Percentiles rank a stretch among this genome's conserved stretches.
Evolutionary conservation across 805 yeast genomes (phyloP).

Genomic region (Candida palmyrensis): DNA sequence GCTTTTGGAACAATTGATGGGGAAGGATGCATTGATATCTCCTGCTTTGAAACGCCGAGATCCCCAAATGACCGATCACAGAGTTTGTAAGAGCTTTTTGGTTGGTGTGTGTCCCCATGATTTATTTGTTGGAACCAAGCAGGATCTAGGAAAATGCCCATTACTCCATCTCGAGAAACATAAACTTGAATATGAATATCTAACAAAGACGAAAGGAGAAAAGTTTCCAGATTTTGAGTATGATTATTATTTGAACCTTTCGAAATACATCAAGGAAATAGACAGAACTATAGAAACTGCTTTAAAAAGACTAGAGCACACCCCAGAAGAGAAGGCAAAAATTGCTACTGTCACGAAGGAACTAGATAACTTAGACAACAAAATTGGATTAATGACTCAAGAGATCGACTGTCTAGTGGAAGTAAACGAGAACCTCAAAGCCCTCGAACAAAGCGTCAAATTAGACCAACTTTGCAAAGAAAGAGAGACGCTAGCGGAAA

Average conservation of each 20-base stretch:
- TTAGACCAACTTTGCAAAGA: slow-evolving; percentile 41
- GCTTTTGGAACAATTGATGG: slow-evolving; percentile 78
- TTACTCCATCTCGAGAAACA: slow-evolving; percentile 69
- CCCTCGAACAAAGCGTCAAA: slow-evolving; percentile 44
- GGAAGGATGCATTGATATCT: slow-evolving; percentile 44
- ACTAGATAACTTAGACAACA: slow-evolving; percentile 56
- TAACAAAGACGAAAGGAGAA: slow-evolving; percentile 34
- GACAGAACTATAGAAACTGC: slow-evolving; percentile 62
- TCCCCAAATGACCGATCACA: slow-evolving; percentile 37
- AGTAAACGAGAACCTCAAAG: slow-evolving; percentile 45
- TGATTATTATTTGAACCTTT: slow-evolving; percentile 46
- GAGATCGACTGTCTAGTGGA: slow-evolving; percentile 54
- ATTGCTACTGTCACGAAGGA: slow-evolving; percentile 51
- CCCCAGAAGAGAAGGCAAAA: slow-evolving; percentile 66
- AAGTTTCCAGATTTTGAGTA: slow-evolving; percentile 47
- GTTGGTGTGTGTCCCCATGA: slow-evolving; percentile 87
- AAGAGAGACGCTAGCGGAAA: slow-evolving; percentile 49
- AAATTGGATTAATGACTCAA: slow-evolving; percentile 61
- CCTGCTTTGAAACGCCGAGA: slow-evolving; percentile 28
- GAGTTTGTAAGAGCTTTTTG: slow-evolving; percentile 76
- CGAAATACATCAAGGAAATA: slow-evolving; percentile 59
- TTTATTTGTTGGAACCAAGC: slow-evolving; percentile 74
- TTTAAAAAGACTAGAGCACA: slow-evolving; percentile 58
- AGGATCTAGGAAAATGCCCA: slow-evolving; percentile 77
- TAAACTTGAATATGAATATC: slow-evolving; percentile 61